phyloP scores from a whole-genome alignment of 305 asterid genomes.

The Striga hermonthica region DNA sequence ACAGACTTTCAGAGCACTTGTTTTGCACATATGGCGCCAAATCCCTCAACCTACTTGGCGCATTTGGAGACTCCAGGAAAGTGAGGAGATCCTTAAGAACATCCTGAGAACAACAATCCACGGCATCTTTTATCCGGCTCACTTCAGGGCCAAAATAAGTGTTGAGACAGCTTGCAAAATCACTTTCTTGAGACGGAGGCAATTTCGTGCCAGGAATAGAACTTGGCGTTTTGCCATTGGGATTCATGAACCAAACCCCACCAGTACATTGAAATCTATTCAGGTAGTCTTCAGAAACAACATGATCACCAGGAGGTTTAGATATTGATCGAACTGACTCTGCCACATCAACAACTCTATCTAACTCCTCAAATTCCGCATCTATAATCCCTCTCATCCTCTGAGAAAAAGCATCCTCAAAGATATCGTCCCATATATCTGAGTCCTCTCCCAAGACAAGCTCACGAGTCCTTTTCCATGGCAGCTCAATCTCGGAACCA shows the following conservation, averaged over 20 bases:
- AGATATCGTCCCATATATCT: conserved; percentile 94
- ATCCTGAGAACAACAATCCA: conserved; percentile 73
- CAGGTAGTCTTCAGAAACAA: conserved; percentile 55
- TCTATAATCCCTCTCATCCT: conserved; percentile 86
- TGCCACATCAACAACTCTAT: conserved; percentile 57
- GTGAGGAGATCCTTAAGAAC: conserved; percentile 76
- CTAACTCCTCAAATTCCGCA: conserved; percentile 66
- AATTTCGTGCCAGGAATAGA: conserved; percentile 49
- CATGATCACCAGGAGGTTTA: conserved; percentile 50
- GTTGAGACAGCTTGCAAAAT: conserved; percentile 65
- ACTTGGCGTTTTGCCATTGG: conserved; percentile 54
- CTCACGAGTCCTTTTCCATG: conserved; percentile 93
- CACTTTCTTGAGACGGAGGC: conserved; percentile 62
- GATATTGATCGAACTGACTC: conserved; percentile 60
- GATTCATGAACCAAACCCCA: conserved; percentile 91
- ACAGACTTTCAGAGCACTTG: conserved; percentile 70
- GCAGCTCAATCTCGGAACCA: conserved; percentile 96
- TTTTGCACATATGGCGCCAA: conserved; percentile 79
- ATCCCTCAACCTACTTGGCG: conserved; percentile 72
- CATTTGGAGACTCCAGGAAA: conserved; percentile 91
- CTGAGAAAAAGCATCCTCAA: conserved; percentile 85
- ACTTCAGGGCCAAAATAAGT: conserved; percentile 89
- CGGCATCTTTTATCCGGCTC: conserved; percentile 80
- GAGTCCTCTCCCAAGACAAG: conserved; percentile 95
- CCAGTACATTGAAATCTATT: conserved; percentile 58